These are phyloP conservation scores for Liriodendron chinense DNA, from an alignment of 164 flowering plant genomes.

Conservation along the genomic window DNA sequence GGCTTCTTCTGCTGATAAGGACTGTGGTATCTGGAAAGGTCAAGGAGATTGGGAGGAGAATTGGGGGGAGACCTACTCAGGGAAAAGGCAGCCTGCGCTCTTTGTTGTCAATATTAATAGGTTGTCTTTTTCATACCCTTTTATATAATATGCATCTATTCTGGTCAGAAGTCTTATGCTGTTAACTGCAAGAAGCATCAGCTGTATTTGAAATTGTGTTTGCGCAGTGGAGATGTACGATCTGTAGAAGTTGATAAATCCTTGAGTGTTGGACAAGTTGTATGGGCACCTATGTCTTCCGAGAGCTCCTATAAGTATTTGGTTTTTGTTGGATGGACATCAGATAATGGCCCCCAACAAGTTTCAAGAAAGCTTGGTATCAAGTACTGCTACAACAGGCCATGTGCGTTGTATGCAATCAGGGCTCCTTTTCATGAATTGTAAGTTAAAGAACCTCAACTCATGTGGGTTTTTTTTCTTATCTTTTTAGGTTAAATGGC, in stretches of 20 bases:
- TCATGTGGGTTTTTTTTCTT: constrained; percentile 32
- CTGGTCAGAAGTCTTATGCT: background rate
- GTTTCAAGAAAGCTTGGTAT: constrained; percentile 81
- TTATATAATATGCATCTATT: background rate
- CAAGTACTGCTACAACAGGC: constrained; percentile 87
- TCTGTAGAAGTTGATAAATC: constrained; percentile 56
- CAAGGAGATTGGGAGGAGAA: constrained; percentile 91
- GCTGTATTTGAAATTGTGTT: constrained; percentile 9
- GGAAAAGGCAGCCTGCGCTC: constrained; percentile 84
- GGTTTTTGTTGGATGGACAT: constrained; percentile 93
- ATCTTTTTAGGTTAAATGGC: background rate
- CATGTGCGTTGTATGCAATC: constrained; percentile 82
- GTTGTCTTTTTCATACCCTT: constrained; percentile 23
- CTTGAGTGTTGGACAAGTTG: constrained; percentile 88
- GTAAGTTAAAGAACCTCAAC: constrained; percentile 26
- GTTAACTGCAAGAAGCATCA: background rate
- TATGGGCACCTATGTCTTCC: constrained; percentile 72
- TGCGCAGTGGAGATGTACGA: constrained; percentile 73
- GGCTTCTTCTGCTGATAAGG: constrained; percentile 53
- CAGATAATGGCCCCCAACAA: constrained; percentile 25
- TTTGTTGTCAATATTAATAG: constrained; percentile 67
- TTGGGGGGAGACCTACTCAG: constrained; percentile 95
- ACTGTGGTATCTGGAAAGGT: constrained; percentile 83
- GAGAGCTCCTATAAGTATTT: constrained; percentile 45
- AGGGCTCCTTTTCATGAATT: constrained; percentile 40